Evolutionary conservation across 345 rosid species (phyloP).

Genomic region (Euphorbia pulcherrima): DNA sequence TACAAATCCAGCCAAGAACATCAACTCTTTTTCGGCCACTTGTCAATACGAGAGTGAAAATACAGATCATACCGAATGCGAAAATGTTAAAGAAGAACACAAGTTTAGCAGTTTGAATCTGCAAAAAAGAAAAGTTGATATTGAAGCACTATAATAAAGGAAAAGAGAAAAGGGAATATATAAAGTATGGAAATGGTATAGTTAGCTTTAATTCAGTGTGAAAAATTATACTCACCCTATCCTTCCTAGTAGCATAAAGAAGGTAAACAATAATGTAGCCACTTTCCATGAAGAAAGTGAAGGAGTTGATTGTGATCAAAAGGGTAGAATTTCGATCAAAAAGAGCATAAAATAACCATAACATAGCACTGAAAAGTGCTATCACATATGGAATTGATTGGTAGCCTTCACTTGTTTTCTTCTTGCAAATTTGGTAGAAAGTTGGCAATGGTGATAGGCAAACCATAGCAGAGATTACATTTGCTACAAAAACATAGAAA

Average conservation of each 20-base stretch:
- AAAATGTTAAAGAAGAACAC: conserved; percentile 46
- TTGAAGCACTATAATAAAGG: background rate
- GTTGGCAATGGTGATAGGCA: conserved; percentile 35
- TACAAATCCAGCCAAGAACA: conserved; percentile 74
- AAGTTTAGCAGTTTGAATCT: conserved; percentile 52
- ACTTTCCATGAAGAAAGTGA: conserved; percentile 25
- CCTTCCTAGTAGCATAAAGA: conserved; percentile 21
- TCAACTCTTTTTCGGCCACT: conserved; percentile 39
- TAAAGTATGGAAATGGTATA: no score
- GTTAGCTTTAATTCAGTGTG: no score
- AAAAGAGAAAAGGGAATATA: background rate
- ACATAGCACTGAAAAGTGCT: conserved; percentile 33
- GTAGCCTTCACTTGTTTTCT: conserved; percentile 31
- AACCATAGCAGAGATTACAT: conserved; percentile 26
- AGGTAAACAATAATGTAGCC: conserved; percentile 21
- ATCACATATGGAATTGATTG: conserved; percentile 31
- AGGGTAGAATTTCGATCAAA: conserved; percentile 21
- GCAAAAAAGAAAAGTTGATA: conserved; percentile 16
- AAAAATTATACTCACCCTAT: conserved; percentile 19
- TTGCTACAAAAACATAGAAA: conserved; percentile 8
- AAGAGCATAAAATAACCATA: conserved; percentile 31
- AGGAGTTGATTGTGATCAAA: conserved; percentile 28
- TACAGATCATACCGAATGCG: conserved; percentile 53
- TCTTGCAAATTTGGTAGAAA: conserved; percentile 28
- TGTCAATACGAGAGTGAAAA: conserved; percentile 38